Evolutionary conservation across 345 rosid genomes (phyloP).

Genomic region (Eucalyptus melliodora): DNA sequence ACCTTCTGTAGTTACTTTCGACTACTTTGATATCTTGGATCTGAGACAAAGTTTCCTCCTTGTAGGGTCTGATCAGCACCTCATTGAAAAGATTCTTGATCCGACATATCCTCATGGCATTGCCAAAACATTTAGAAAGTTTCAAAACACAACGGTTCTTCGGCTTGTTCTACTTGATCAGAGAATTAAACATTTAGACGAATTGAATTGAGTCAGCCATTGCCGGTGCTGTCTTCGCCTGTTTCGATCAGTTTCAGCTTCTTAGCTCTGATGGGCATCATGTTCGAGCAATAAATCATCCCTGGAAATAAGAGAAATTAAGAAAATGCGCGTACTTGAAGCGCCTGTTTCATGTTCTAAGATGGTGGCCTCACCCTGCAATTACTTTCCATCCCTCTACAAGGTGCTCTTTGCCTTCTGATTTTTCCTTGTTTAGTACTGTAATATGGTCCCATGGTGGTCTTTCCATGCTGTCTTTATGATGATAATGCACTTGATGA

Average conservation of each 20-base stretch:
- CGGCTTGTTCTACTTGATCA: neutral
- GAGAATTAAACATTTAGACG: neutral
- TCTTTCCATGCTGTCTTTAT: neutral
- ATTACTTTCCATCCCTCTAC: neutral
- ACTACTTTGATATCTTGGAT: too few species aligned
- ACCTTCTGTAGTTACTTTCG: too few species aligned
- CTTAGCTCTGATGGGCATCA: neutral
- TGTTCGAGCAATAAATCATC: neutral
- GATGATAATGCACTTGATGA: neutral
- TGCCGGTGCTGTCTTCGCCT: neutral
- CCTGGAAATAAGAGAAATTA: neutral
- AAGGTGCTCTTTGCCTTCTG: slow-evolving; percentile 8
- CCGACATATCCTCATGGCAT: too few species aligned
- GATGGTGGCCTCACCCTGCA: slow-evolving; percentile 1
- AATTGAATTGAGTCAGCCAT: neutral
- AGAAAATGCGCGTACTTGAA: neutral
- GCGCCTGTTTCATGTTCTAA: neutral
- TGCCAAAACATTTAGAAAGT: too few species aligned
- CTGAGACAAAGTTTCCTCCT: too few species aligned
- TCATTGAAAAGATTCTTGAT: too few species aligned
- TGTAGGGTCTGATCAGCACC: too few species aligned
- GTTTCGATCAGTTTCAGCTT: neutral
- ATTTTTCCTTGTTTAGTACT: neutral
- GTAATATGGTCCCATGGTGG: neutral
- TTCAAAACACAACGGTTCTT: neutral